Base-by-base conservation (phyloP, 208 protist genomes). In the Herpetomonas tarakana region DNA sequence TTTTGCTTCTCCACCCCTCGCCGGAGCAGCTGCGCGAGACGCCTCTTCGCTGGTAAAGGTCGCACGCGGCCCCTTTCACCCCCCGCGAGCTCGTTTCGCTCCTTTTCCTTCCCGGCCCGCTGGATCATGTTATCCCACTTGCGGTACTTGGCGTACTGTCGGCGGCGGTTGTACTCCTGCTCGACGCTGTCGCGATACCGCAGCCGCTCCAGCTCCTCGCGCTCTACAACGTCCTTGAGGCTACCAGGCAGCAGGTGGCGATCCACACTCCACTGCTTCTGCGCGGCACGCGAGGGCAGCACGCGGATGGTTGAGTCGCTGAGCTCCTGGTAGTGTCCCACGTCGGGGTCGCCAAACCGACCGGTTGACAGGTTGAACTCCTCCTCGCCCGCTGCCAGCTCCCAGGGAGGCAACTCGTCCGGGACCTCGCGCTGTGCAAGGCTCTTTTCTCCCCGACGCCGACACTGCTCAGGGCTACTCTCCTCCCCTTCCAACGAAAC, bases 401-500 rank as follows among this genome's bases (percentile, higher is more conserved):
- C 90, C 87, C 90, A 96, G 38, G 90, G 86, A 11, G 90, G 90
- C 38, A 96, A 71, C 77, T 96, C 86, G 24, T 68, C 62, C 14
- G 50, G 61, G 4, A 45, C 35, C 22, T 66, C 62, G 21, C 58
- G 51, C 12, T 57, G 11, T 41, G 35, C 35, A 41, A 18, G 35
- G 35, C n/a, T n/a, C n/a, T n/a, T n/a, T n/a, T n/a, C n/a, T n/a
- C n/a, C n/a, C n/a, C n/a, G n/a, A n/a, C n/a, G n/a, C n/a, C n/a
- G n/a, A n/a, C n/a, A n/a, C n/a, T n/a, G n/a, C n/a, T n/a, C n/a
- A n/a, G n/a, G n/a, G n/a, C n/a, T n/a, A n/a, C n/a, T n/a, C n/a
- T n/a, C n/a, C n/a, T n/a, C n/a, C n/a, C n/a, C n/a, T n/a, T n/a
- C n/a, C n/a, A n/a, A n/a, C n/a, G n/a, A n/a, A n/a, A n/a, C n/a